These are phyloP conservation scores for Schizothecium vesticola DNA, from an alignment of 495 filamentous ascomycete genomes.

Conservation along the genomic window DNA sequence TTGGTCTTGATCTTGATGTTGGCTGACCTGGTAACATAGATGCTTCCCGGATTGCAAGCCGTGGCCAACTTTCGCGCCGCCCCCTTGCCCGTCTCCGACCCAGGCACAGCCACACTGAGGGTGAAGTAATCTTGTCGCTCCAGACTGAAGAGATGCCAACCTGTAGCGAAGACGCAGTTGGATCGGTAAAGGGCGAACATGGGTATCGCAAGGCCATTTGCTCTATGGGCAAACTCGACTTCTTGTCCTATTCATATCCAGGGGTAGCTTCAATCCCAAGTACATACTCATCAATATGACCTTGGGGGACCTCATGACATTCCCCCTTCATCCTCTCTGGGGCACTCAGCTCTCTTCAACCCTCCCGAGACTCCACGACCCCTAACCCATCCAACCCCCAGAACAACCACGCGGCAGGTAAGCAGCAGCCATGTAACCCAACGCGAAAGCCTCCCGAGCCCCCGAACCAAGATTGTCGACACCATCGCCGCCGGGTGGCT, in stretches of 20 bases:
- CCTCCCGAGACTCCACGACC: background rate
- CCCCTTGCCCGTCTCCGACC: conserved; percentile 2
- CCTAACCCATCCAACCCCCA: background rate
- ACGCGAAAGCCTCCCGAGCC: background rate
- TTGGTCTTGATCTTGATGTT: background rate
- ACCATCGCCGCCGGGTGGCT: background rate
- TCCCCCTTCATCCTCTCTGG: no score
- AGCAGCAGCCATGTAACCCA: background rate
- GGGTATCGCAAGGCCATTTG: background rate
- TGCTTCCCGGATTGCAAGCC: conserved; percentile 24
- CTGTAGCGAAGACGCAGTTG: background rate
- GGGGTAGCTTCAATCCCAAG: background rate
- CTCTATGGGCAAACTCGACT: background rate
- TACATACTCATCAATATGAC: background rate
- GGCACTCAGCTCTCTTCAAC: no score
- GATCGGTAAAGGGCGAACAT: background rate
- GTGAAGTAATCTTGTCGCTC: background rate
- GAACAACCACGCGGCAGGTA: background rate
- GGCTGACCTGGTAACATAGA: background rate
- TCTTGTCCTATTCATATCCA: background rate
- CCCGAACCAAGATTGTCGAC: background rate
- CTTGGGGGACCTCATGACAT: no score
- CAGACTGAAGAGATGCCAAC: background rate
- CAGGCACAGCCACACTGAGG: background rate
- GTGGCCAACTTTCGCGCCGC: conserved; percentile 13